phyloP scores from a whole-genome alignment of 1,284 basidiomycete species.

The Anthracocystis setariae region DNA sequence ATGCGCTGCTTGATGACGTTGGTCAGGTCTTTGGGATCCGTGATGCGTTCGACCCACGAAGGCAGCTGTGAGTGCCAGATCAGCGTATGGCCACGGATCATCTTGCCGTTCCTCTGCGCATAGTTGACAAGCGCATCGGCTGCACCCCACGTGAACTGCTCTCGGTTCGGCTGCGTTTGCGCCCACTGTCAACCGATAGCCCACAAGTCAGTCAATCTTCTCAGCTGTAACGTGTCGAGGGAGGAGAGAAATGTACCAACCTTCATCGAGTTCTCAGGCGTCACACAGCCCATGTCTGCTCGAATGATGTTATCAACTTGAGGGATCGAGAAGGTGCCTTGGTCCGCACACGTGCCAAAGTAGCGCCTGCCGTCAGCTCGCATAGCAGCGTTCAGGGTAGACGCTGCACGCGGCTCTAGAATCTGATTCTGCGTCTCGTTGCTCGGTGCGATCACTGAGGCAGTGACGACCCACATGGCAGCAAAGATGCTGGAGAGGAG shows the following conservation, averaged over 20 bases:
- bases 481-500: conserved; percentile 14
- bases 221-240: neutral
- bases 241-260: neutral
- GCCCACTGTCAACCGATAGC: too few relatives aligned
- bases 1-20: conserved; percentile 27
- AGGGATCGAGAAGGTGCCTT: conserved; percentile 2
- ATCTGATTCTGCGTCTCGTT: conserved; percentile 2
- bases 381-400: conserved; percentile 19
- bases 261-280: conserved; percentile 32
- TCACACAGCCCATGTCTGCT: conserved; percentile 13
- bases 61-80: conserved; percentile 31
- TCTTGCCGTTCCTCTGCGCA: conserved; percentile 16
- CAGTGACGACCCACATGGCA: conserved; percentile 7
- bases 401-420: conserved; percentile 5
- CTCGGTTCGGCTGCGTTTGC: conserved; percentile 16
- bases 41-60: conserved; percentile 13
- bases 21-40: conserved; percentile 19
- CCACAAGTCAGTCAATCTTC: too few relatives aligned
- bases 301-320: conserved; percentile 14
- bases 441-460: conserved; percentile 14
- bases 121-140: conserved; percentile 29
- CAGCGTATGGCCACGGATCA: conserved; percentile 25
- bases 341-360: conserved; percentile 16
- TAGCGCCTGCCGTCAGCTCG: conserved; percentile 6
- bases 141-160: conserved; percentile 10